These are phyloP conservation scores for Porphyrellus cyaneotinctus DNA, from an alignment of 768 basidiomycete genomes.

Conservation along the genomic window DNA sequence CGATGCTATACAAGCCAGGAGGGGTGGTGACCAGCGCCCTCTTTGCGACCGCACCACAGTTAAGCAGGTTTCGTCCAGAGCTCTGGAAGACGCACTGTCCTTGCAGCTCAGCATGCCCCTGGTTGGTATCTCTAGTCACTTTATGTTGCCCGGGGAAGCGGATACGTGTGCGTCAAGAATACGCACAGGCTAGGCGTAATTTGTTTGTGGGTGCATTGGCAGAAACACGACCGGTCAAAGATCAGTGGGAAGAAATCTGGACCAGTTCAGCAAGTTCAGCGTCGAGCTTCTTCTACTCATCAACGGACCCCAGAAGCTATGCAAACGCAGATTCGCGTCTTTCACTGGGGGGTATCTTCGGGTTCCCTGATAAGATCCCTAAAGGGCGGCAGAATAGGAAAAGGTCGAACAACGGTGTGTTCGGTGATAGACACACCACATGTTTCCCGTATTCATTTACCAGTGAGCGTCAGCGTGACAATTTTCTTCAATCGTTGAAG, in stretches of 20 bases:
- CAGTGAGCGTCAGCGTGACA: background rate
- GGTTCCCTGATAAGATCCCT: constrained; percentile 5
- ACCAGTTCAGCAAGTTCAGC: background rate
- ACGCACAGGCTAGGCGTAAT: background rate
- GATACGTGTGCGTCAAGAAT: too few relatives aligned
- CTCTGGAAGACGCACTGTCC: too few relatives aligned
- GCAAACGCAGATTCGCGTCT: background rate
- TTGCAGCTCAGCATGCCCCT: too few relatives aligned
- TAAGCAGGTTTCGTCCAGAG: too few relatives aligned
- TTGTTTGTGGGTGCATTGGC: background rate
- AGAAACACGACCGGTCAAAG: background rate
- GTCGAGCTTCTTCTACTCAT: background rate
- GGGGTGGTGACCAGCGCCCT: too few relatives aligned
- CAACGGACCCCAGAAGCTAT: background rate
- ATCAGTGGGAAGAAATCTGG: background rate
- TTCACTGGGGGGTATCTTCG: background rate
- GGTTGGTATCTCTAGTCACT: too few relatives aligned
- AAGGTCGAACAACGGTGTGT: background rate
- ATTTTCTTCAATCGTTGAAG: background rate
- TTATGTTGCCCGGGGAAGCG: too few relatives aligned
- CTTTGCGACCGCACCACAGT: too few relatives aligned
- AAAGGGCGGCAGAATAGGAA: constrained; percentile 10
- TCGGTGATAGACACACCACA: background rate
- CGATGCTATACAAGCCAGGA: too few relatives aligned
- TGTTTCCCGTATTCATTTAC: background rate